Conservation (phyloP, 257 asterid genomes). For the Fraxinus anomala region DNA sequence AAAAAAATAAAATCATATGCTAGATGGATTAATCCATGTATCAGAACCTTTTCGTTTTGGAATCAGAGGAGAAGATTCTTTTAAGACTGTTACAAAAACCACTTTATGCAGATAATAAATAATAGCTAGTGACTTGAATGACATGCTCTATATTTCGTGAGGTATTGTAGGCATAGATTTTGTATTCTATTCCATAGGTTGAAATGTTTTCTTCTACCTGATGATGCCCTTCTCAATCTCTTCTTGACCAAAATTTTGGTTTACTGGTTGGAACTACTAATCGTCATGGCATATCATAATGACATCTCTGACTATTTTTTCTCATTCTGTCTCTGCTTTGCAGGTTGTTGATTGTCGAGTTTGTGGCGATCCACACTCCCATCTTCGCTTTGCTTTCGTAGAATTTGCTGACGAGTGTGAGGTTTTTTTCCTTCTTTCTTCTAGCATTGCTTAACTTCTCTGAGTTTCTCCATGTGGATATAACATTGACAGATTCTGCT, state of each 20-base stretch:
- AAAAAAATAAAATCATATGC: not conserved
- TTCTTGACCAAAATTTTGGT: not conserved
- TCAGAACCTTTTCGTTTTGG: not conserved
- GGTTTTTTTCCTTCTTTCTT: constrained; percentile 23
- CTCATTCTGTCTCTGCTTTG: constrained; percentile 21
- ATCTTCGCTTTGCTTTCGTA: constrained; percentile 96
- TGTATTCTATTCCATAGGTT: not conserved
- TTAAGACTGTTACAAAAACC: not conserved
- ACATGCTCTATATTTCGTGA: not conserved
- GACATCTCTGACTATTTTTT: constrained; percentile 5
- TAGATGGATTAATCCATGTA: not conserved
- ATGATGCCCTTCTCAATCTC: not conserved
- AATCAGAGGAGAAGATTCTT: not conserved
- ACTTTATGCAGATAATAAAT: not conserved
- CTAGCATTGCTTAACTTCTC: not conserved
- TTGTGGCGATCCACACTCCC: constrained; percentile 98
- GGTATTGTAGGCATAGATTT: not conserved
- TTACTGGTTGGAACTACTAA: not conserved
- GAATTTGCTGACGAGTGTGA: constrained; percentile 91
- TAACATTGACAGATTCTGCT: constrained; percentile 66
- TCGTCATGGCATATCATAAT: not conserved
- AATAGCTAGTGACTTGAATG: not conserved
- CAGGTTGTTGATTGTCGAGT: constrained; percentile 98
- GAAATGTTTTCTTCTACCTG: not conserved
- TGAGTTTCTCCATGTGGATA: constrained; percentile 23